These are phyloP conservation scores for Chrysanthemum makinoi DNA, from an alignment of 129 eudicot species.

Conservation along the genomic window DNA sequence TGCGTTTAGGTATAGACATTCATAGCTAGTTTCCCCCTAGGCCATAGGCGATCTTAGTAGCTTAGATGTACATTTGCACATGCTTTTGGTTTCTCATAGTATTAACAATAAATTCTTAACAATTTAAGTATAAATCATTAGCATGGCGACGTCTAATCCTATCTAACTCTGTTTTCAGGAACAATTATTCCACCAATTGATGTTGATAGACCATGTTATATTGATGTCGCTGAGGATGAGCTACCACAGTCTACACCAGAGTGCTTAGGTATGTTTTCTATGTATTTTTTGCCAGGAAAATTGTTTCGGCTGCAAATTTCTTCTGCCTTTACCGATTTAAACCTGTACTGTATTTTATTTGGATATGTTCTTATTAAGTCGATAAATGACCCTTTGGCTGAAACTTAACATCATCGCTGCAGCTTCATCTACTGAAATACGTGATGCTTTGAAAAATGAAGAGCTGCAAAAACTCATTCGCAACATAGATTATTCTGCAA, in stretches of 20 bases:
- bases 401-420: conserved; percentile 21
- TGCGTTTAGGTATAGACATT: too few relatives aligned
- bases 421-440: conserved; percentile 72
- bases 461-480: conserved; percentile 61
- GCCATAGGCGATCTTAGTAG: too few relatives aligned
- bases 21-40: too few relatives aligned
- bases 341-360: not conserved
- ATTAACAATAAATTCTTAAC: not conserved
- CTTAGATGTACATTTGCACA: too few relatives aligned
- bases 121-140: too few relatives aligned
- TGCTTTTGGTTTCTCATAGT: not conserved
- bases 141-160: not conserved
- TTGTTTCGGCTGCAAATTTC: not conserved
- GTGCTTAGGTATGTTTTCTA: conserved; percentile 52
- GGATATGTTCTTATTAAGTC: not conserved
- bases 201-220: conserved; percentile 49
- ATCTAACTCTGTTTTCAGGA: conserved; percentile 20
- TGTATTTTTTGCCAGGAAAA: not conserved
- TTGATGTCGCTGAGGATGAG: conserved; percentile 48
- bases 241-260: conserved; percentile 55
- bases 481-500: conserved; percentile 49
- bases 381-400: conserved; percentile 1
- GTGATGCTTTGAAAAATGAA: conserved; percentile 63
- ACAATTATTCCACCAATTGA: conserved; percentile 27
- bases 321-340: not conserved